These are phyloP conservation scores for Neohortaea acidophila DNA, from an alignment of 495 filamentous ascomycete genomes.

Conservation along the genomic window DNA sequence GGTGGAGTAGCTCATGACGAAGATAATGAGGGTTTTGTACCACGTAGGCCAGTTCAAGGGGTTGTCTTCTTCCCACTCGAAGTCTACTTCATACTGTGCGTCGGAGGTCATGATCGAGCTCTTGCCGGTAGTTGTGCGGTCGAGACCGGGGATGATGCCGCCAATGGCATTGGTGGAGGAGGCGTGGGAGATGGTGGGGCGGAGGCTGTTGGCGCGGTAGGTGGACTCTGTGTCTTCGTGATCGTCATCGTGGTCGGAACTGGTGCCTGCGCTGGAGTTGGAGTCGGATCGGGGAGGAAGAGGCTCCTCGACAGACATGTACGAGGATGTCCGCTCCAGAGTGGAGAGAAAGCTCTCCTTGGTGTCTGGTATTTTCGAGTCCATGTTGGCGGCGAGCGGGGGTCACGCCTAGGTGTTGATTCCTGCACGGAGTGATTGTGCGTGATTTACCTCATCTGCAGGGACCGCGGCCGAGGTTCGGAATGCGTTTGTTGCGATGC, in stretches of 20 bases:
- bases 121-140: slow-evolving; percentile 3
- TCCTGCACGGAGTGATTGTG: no score
- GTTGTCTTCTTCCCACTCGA: slow-evolving; percentile 49
- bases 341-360: no score
- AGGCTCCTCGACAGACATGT: slow-evolving; percentile 2
- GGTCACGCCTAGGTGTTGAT: no score
- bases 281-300: background rate
- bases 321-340: no score
- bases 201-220: background rate
- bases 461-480: no score
- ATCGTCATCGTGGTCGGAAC: background rate
- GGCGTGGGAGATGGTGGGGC: slow-evolving; percentile 1
- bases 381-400: no score
- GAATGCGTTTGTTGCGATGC: no score
- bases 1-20: slow-evolving; percentile 54
- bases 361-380: no score
- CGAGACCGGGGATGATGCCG: slow-evolving; percentile 4
- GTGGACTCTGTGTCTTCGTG: background rate
- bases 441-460: no score
- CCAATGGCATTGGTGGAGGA: slow-evolving; percentile 8
- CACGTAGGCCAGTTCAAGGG: slow-evolving; percentile 60
- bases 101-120: slow-evolving; percentile 17
- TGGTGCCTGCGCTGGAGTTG: background rate
- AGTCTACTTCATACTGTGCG: slow-evolving; percentile 62
- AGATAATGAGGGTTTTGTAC: slow-evolving; percentile 50